Evolutionary conservation across 2,329 filamentous ascomycete genomes (phyloP).

Genomic region (Alternaria sp.): DNA sequence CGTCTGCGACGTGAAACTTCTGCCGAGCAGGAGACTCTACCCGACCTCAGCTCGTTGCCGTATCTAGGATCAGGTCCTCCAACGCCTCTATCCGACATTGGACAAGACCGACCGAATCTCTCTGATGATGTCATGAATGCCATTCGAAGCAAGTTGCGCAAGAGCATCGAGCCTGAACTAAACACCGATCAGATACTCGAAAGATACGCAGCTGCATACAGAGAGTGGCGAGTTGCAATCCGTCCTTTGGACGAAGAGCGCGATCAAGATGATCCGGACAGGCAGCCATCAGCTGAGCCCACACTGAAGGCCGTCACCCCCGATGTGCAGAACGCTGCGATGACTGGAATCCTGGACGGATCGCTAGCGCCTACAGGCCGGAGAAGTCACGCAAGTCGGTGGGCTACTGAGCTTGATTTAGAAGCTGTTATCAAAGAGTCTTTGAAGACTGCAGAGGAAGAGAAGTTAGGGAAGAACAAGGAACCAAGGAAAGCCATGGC

Average conservation of each 20-base stretch:
- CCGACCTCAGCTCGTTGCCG: slow-evolving; percentile 55
- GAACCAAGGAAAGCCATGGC: slow-evolving; percentile 73
- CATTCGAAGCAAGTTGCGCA: slow-evolving; percentile 47
- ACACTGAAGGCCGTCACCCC: slow-evolving; percentile 53
- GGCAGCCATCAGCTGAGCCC: slow-evolving; percentile 48
- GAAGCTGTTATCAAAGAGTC: slow-evolving; percentile 78
- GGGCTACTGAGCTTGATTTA: slow-evolving; percentile 73
- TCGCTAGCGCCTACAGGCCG: slow-evolving; percentile 41
- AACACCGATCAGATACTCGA: slow-evolving; percentile 39
- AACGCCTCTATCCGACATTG: slow-evolving; percentile 55
- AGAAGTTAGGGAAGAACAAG: slow-evolving; percentile 71
- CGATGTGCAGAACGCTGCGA: slow-evolving; percentile 53
- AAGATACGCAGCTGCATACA: slow-evolving; percentile 53
- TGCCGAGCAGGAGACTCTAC: slow-evolving; percentile 47
- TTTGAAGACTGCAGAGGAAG: slow-evolving; percentile 71
- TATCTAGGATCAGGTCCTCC: slow-evolving; percentile 56
- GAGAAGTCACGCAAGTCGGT: slow-evolving; percentile 43
- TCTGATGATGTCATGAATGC: slow-evolving; percentile 48
- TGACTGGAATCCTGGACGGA: slow-evolving; percentile 40
- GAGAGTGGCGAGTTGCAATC: slow-evolving; percentile 53
- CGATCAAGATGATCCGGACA: slow-evolving; percentile 50
- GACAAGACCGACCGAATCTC: slow-evolving; percentile 49
- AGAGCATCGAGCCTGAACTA: slow-evolving; percentile 44
- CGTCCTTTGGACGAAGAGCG: slow-evolving; percentile 53
- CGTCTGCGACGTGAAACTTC: slow-evolving; percentile 42